Percentiles rank a stretch among this genome's conserved stretches.
Conservation (phyloP, 1,284 basidiomycete species). For the Grifola frondosa region DNA sequence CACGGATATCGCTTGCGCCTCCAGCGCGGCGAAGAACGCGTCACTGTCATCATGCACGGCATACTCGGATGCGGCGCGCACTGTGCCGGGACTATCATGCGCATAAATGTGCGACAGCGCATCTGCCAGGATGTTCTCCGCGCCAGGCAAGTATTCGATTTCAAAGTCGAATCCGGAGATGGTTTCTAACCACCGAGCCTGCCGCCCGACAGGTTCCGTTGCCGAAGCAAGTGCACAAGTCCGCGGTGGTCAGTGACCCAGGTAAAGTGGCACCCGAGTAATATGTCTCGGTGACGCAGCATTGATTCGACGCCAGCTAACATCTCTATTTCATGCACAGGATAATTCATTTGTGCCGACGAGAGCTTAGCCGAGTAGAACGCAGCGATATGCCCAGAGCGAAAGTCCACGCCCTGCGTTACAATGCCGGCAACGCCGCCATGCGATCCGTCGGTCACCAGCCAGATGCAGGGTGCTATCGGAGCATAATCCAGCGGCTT, state of each 20-base stretch:
- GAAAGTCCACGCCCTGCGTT: conserved; percentile 15
- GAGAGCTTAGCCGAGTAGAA: conserved; percentile 33
- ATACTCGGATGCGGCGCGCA: conserved; percentile 25
- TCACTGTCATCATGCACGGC: conserved; percentile 6
- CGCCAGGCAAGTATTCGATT: conserved; percentile 22
- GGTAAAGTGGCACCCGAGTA: conserved; percentile 19
- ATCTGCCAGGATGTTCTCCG: conserved; percentile 25
- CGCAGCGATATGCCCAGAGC: conserved; percentile 12
- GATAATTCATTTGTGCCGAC: conserved; percentile 31
- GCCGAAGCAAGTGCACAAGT: conserved; percentile 22
- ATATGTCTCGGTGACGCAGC: conserved; percentile 24
- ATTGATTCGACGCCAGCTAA: conserved; percentile 31
- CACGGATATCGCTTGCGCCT: conserved; percentile 1
- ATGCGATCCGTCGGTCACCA: conserved; percentile 16
- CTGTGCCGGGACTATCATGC: conserved; percentile 25
- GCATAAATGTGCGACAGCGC: conserved; percentile 36
- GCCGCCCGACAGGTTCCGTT: conserved; percentile 21
- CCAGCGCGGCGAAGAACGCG: background rate
- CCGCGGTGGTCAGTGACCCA: conserved; percentile 28
- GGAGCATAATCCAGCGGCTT: conserved; percentile 20
- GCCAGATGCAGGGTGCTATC: conserved; percentile 13
- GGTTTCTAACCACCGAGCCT: conserved; percentile 15
- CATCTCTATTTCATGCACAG: conserved; percentile 17
- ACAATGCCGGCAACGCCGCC: conserved; percentile 13
- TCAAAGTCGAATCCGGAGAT: conserved; percentile 25